These are phyloP conservation scores for Tricholoma sp. DNA, from an alignment of 768 basidiomycete genomes.

Conservation along the genomic window DNA sequence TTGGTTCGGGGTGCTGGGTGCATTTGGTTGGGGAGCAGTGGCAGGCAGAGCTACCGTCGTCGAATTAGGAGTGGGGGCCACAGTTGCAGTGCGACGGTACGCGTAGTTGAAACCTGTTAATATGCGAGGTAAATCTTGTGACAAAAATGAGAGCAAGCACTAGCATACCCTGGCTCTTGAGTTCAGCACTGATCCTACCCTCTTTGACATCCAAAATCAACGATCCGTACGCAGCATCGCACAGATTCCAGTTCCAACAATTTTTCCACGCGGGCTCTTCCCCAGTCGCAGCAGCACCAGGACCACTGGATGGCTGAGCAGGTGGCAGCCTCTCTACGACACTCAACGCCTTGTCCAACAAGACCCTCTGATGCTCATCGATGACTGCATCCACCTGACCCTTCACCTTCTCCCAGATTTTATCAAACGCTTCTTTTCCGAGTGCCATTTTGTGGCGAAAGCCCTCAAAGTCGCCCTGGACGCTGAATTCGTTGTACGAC, in stretches of 20 bases:
- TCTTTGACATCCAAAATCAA: constrained; percentile 88
- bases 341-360: constrained; percentile 84
- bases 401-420: constrained; percentile 95
- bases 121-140: not conserved
- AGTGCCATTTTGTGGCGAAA: constrained; percentile 75
- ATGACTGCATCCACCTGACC: constrained; percentile 86
- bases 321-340: constrained; percentile 80
- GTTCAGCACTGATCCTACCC: constrained; percentile 86
- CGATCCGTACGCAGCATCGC: constrained; percentile 91
- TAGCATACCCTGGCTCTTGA: constrained; percentile 79
- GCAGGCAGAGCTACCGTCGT: constrained; percentile 45
- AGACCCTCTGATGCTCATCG: constrained; percentile 82
- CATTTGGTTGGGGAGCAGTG: constrained; percentile 2
- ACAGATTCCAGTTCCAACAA: constrained; percentile 98
- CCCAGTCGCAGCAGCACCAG: constrained; percentile 46
- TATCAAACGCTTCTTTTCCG: constrained; percentile 81
- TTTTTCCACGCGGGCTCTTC: constrained; percentile 99
- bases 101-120: constrained; percentile 89
- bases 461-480: constrained; percentile 84
- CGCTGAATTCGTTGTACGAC: constrained; percentile 95
- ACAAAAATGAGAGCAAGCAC: constrained; percentile 11
- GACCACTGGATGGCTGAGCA: constrained; percentile 37
- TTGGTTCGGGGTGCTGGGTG: constrained; percentile 19
- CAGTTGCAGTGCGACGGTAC: constrained; percentile 72
- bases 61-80: constrained; percentile 55